A percentile compares a stretch with the other conserved stretches of the same genome.
phyloP scores from a whole-genome alignment of 768 basidiomycete species.

The Cytidiella melzeri region DNA sequence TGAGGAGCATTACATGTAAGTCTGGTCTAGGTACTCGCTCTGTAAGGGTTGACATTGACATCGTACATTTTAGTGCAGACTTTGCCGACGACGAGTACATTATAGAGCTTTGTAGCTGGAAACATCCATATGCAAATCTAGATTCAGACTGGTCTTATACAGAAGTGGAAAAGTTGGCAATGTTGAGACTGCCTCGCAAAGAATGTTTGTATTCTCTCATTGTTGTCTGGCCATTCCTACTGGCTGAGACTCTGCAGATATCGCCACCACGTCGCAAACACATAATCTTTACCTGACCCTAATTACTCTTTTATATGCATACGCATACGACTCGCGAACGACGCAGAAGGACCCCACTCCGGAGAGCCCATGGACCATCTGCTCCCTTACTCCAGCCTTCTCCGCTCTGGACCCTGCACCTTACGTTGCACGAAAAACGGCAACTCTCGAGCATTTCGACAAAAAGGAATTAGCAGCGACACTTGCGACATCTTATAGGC shows the following conservation, averaged over 20 bases:
- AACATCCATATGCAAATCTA: constrained; percentile 42
- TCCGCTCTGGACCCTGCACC: constrained; percentile 75
- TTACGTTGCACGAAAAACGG: constrained; percentile 22
- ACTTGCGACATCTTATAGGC: constrained; percentile 63
- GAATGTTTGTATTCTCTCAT: constrained; percentile 37
- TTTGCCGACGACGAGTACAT: constrained; percentile 74
- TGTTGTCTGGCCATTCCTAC: constrained; percentile 1
- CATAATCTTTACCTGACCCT: constrained; percentile 64
- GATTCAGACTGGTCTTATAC: constrained; percentile 45
- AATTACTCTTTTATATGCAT: constrained; percentile 69
- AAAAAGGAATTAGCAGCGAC: constrained; percentile 42
- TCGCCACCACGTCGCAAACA: constrained; percentile 49
- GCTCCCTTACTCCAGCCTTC: constrained; percentile 66
- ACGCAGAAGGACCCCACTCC: constrained; percentile 76
- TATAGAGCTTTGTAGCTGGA: constrained; percentile 62
- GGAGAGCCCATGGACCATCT: constrained; percentile 86
- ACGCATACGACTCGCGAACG: constrained; percentile 74
- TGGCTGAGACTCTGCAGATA: constrained; percentile 37
- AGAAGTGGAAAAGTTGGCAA: constrained; percentile 63
- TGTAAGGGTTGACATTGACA: neutral
- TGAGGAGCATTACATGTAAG: constrained; percentile 77
- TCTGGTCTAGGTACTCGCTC: neutral
- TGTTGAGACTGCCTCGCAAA: constrained; percentile 50
- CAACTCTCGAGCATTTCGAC: constrained; percentile 23
- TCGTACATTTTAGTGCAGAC: constrained; percentile 55